A percentile compares a stretch with the other conserved stretches of the same genome.
These are phyloP conservation scores for Debaryomyces psychrophilus DNA, from an alignment of 1,139 yeast genomes.

Conservation along the genomic window DNA sequence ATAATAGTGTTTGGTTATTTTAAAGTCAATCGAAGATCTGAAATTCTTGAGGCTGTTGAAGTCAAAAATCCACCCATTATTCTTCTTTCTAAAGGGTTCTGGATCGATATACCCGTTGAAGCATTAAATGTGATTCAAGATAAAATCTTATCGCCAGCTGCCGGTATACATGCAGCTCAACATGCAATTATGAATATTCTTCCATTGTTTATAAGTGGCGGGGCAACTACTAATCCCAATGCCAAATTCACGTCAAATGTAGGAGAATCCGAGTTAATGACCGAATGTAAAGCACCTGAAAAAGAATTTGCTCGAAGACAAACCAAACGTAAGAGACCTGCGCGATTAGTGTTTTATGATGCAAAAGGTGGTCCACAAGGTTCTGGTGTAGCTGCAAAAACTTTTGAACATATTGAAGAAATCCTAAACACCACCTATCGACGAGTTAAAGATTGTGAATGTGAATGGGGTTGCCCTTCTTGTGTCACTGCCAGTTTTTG, in stretches of 20 bases:
- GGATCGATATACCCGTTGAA: constrained; percentile 79
- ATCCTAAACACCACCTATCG: constrained; percentile 62
- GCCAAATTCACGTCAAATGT: constrained; percentile 53
- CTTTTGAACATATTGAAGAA: constrained; percentile 74
- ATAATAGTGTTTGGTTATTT: constrained; percentile 89
- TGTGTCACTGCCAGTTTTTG: constrained; percentile 83
- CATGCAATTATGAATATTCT: constrained; percentile 82
- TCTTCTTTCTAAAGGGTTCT: constrained; percentile 74
- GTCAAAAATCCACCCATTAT: constrained; percentile 85
- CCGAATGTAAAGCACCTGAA: constrained; percentile 97
- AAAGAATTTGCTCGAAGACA: constrained; percentile 84
- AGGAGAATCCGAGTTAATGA: constrained; percentile 68
- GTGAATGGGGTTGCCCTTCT: constrained; percentile 87
- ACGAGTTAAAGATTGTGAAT: constrained; percentile 66
- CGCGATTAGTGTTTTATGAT: constrained; percentile 82
- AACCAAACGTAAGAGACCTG: constrained; percentile 75
- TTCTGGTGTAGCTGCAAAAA: constrained; percentile 76
- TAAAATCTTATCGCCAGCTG: constrained; percentile 72
- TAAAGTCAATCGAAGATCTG: constrained; percentile 74
- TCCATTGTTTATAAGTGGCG: constrained; percentile 56
- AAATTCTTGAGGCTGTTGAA: constrained; percentile 88
- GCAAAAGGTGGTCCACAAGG: constrained; percentile 78
- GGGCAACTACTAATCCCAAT: constrained; percentile 40
- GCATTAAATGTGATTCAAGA: constrained; percentile 61
- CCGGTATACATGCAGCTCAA: constrained; percentile 95